Conservation (phyloP, 257 asterid genomes). For the Oldenlandia corymbosa region DNA sequence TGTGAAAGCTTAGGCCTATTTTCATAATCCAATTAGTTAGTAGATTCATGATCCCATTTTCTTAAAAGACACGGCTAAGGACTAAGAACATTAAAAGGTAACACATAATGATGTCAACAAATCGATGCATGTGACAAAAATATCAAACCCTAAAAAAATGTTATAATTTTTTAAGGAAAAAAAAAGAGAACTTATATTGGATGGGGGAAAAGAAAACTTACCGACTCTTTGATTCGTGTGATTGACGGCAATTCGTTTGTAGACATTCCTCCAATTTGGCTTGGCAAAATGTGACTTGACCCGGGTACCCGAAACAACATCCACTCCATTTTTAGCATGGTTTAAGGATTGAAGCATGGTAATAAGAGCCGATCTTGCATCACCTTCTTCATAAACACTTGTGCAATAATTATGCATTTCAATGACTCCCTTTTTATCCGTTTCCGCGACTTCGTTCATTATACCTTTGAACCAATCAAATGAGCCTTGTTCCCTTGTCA, state of each 20-base stretch:
- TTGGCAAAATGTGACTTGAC: conserved; percentile 89
- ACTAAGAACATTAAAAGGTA: too few species aligned
- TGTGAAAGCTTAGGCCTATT: too few species aligned
- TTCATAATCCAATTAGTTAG: too few species aligned
- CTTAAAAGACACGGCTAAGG: too few species aligned
- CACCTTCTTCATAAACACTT: conserved; percentile 84
- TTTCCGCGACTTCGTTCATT: conserved; percentile 80
- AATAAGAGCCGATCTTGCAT: conserved; percentile 80
- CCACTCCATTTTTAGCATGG: conserved; percentile 80
- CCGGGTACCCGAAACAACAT: conserved; percentile 73
- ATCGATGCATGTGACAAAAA: too few species aligned
- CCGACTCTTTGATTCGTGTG: conserved; percentile 63
- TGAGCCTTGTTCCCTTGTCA: conserved; percentile 81
- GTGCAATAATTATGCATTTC: conserved; percentile 94
- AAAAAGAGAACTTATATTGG: neutral
- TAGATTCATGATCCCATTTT: too few species aligned
- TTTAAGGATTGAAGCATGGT: conserved; percentile 79
- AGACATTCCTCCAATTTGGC: conserved; percentile 81
- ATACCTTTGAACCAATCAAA: conserved; percentile 89
- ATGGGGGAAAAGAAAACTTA: conserved; percentile 21
- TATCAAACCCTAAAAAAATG: too few species aligned
- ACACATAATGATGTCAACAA: too few species aligned
- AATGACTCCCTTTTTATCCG: conserved; percentile 59
- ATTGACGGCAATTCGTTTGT: conserved; percentile 62
- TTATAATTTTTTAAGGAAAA: too few species aligned